Percentiles rank a stretch among this genome's conserved stretches.
phyloP scores from a whole-genome alignment of 805 yeast species.

The Pichia thaimueangensis region DNA sequence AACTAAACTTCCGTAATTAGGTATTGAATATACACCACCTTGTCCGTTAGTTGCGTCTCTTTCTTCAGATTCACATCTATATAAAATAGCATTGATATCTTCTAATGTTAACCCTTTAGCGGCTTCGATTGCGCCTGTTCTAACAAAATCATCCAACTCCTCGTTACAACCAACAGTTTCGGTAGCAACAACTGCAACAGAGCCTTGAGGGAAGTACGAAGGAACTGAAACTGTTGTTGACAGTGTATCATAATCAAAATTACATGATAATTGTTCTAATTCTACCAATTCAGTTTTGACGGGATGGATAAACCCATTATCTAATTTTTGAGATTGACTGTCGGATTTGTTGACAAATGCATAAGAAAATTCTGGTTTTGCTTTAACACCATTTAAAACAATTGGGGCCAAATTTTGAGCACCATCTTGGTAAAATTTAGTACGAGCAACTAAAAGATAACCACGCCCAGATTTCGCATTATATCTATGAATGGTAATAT shows the following conservation, averaged over 20 bases:
- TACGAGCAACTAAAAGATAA: slow-evolving; percentile 80
- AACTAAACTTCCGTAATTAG: slow-evolving; percentile 63
- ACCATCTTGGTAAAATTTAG: slow-evolving; percentile 54
- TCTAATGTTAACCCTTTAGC: slow-evolving; percentile 52
- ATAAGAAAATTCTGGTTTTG: slow-evolving; percentile 52
- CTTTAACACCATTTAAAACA: slow-evolving; percentile 53
- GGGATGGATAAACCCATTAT: slow-evolving; percentile 38
- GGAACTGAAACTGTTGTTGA: slow-evolving; percentile 55
- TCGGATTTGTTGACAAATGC: slow-evolving; percentile 36
- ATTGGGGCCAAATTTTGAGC: slow-evolving; percentile 55
- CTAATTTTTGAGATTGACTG: neutral
- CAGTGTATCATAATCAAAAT: slow-evolving; percentile 33
- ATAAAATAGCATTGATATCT: slow-evolving; percentile 71
- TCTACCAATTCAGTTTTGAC: slow-evolving; percentile 59
- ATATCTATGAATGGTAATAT: slow-evolving; percentile 80
- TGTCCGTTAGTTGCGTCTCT: slow-evolving; percentile 67
- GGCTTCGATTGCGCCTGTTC: slow-evolving; percentile 72
- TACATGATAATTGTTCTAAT: slow-evolving; percentile 44
- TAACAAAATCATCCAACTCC: slow-evolving; percentile 57
- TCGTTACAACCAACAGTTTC: slow-evolving; percentile 59
- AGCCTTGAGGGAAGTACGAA: slow-evolving; percentile 74
- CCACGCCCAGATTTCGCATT: slow-evolving; percentile 84
- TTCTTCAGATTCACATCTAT: slow-evolving; percentile 82
- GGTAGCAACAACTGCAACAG: slow-evolving; percentile 79
- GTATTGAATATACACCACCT: slow-evolving; percentile 70